Evolutionary conservation across 2,329 filamentous ascomycete species (phyloP), one percentile per base, ranked within the genome.

Genomic region (Hypoxylon sp.): DNA sequence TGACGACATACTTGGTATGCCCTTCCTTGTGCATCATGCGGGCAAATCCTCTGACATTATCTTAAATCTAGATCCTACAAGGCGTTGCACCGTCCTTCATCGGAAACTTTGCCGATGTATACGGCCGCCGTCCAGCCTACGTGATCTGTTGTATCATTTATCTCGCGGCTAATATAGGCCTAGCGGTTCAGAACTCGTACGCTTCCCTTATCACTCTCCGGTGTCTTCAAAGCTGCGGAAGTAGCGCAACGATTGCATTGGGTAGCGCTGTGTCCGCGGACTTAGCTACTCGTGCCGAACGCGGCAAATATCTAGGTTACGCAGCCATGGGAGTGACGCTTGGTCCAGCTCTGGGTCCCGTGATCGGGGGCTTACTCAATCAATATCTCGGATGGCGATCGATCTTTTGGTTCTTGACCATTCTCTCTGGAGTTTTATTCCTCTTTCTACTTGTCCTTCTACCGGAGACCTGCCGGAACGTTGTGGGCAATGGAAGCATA

Each of bases 71-170:
- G 65, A 56, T 84, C 19, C 77, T 84, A 14, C 82, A 83, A 73
- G 81, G 78, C 3, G 65, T 84, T 2, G 78, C 81, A 0, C 83
- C 83, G 1, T 77, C 77, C 19, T 74, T 83, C 48, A 74, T 82
- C 22, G 82, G 80, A 1, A 79, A 78, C 22, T 77, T 82, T 14
- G 79, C 82, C 0, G 83, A 84, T 61, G 74, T 65, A 5, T 67
- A 75, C 11, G 81, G 82, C 1, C 78, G 81, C 9, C 78, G 81
- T 3, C 81, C 80, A 0, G 80, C 80, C 1, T 83, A 81, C 51
- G 72, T 83, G 0, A 58, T 81, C 33, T 76, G 75, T 6, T 82
- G 83, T 44, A 48, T 73, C 2, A 74, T 82, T 8, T 82, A 80
- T 29, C 55, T 80, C 5, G 73, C 63, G 1, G 79, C 80, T 10